Evolutionary conservation across 495 filamentous ascomycete genomes (phyloP).

Genomic region (Aspergillus carlsbadensis): DNA sequence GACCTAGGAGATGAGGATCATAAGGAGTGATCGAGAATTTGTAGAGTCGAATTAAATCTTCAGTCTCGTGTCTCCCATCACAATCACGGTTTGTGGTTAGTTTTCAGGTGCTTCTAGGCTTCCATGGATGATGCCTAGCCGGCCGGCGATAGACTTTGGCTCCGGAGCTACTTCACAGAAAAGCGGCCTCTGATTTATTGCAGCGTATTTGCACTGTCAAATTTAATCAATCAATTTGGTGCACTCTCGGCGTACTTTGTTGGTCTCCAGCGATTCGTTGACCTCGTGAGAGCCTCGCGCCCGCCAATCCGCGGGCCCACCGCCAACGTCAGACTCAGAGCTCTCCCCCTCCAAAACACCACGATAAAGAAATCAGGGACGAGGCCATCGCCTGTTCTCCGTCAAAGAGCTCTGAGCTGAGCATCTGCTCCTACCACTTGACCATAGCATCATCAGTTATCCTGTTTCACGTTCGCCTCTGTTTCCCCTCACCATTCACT

Average conservation of each 20-base stretch:
- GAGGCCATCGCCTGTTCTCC: neutral
- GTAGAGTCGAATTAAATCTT: too few species aligned
- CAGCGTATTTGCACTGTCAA: too few species aligned
- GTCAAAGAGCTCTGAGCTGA: neutral
- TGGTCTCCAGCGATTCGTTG: neutral
- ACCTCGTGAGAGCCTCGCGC: neutral
- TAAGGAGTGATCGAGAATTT: too few species aligned
- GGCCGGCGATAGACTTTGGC: too few species aligned
- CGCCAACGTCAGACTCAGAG: conserved; percentile 11
- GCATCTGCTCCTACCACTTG: neutral
- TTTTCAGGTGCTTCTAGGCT: too few species aligned
- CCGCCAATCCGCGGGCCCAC: conserved; percentile 4
- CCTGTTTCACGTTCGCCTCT: neutral
- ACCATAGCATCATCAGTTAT: neutral
- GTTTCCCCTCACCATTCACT: neutral
- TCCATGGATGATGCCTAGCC: too few species aligned
- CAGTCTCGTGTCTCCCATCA: too few species aligned
- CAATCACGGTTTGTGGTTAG: too few species aligned
- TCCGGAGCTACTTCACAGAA: too few species aligned
- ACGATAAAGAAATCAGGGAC: neutral
- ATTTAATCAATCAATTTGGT: neutral
- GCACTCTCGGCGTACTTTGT: neutral
- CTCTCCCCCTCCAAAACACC: conserved; percentile 6
- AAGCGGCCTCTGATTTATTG: too few species aligned
- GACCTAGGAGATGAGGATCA: neutral